Evolutionary conservation across 2,329 filamentous ascomycete species (phyloP).

Genomic region (Cytospora mali): DNA sequence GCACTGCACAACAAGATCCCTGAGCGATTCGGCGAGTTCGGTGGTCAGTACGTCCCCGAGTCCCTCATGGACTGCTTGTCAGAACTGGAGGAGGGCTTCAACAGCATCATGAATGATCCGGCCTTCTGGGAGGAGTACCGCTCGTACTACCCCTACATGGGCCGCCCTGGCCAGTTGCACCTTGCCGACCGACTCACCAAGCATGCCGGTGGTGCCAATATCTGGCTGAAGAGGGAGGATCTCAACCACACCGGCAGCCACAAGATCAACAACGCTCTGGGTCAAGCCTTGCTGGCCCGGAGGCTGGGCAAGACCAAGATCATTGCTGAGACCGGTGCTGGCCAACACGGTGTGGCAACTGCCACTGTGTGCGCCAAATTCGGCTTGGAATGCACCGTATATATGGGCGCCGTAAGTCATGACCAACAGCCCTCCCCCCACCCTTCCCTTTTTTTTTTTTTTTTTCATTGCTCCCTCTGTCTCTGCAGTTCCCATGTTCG

Average conservation of each 20-base stretch:
- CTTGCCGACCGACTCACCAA: conserved; percentile 86
- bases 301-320: conserved; percentile 93
- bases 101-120: conserved; percentile 81
- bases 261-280: conserved; percentile 99
- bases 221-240: conserved; percentile 98
- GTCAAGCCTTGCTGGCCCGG: conserved; percentile 84
- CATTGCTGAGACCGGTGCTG: conserved; percentile 96
- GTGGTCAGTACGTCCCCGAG: conserved; percentile 96
- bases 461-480: neutral
- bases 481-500: neutral
- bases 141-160: conserved; percentile 97
- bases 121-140: conserved; percentile 97
- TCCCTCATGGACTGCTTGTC: conserved; percentile 95
- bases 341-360: conserved; percentile 96
- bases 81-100: conserved; percentile 89
- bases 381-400: conserved; percentile 96
- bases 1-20: conserved; percentile 80
- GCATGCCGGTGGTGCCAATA: conserved; percentile 87
- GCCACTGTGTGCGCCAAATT: conserved; percentile 98
- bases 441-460: neutral
- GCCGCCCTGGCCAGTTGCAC: conserved; percentile 88
- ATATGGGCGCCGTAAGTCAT: conserved; percentile 78
- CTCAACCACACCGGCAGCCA: conserved; percentile 97
- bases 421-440: neutral
- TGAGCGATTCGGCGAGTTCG: conserved; percentile 90